Evolutionary conservation across 2,329 filamentous ascomycete genomes (phyloP), one percentile per base, ranked within the genome.

Genomic region (Hymenoscyphus fructigenus): DNA sequence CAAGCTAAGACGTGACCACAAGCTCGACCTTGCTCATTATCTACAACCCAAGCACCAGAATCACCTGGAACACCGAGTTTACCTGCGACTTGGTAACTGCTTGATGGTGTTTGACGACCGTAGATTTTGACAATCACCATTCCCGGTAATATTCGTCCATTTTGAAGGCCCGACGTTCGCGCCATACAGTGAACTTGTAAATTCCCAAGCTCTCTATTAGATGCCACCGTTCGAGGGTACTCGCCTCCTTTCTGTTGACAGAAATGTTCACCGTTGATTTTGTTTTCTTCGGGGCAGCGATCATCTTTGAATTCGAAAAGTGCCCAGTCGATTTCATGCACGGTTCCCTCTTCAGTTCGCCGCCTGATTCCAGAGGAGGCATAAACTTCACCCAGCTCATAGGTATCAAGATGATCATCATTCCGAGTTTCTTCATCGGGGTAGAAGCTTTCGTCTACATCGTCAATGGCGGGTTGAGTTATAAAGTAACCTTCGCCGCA

Each of bases 311-410:
- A 91, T 70, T 91, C 87, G 71, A 98, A 93, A 2, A 98, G 81
- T 0, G 93, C 93, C 94, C 94, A 98, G 76, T 98, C 94, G 56
- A 98, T 93, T 76, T 98, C 94, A 75, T 97, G 94, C 5, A 91
- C 82, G 28, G 96, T 80, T 4, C 89, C 88, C 66, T 90, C 83
- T 65, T 89, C 84, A 60, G 82, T 84, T 75, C 91, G 89, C 34
- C 94, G 87, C 4, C 92, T 88, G 65, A 98, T 90, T 6, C 94
- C 94, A 26, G 93, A 97, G 0, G 92, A 96, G 0, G 94, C 94
- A 73, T 96, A 92, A 3, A 98, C 82, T 72, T 92, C 88, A 2
- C 94, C 94, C 1, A 98, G 82, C 15, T 88, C 86, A 72, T 91
- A 95, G 0, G 89, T 92, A 56, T 91, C 87, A 0, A 97, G 83